Conservation (phyloP, 2,329 filamentous ascomycete species). For the Macroventuria anomochaeta region DNA sequence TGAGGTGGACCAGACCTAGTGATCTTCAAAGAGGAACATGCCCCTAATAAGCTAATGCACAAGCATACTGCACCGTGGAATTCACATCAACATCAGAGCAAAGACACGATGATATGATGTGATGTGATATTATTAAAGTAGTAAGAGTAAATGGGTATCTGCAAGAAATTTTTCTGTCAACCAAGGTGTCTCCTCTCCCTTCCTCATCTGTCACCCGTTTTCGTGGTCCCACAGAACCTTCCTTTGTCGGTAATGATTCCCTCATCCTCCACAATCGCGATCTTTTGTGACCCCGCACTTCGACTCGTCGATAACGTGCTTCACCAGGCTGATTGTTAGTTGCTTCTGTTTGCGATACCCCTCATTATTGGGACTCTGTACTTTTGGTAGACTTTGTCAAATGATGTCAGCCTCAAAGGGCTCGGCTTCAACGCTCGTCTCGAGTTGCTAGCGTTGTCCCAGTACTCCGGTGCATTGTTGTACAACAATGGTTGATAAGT, state of each 20-base stretch:
- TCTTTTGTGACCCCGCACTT: constrained; percentile 14
- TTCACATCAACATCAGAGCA: not conserved
- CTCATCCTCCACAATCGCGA: not conserved
- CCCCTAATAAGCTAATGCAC: not conserved
- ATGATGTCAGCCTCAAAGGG: constrained; percentile 4
- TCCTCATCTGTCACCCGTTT: not conserved
- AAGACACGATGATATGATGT: not conserved
- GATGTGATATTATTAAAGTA: constrained; percentile 9
- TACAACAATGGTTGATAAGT: constrained; percentile 2
- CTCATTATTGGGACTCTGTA: not conserved
- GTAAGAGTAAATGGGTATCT: constrained; percentile 17
- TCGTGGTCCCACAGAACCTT: not conserved
- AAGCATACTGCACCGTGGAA: not conserved
- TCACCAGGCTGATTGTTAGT: constrained; percentile 3
- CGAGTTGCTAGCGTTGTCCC: constrained; percentile 6
- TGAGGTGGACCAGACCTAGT: not conserved
- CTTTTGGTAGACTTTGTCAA: constrained; percentile 8
- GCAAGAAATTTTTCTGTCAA: constrained; percentile 10
- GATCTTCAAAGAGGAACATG: not conserved
- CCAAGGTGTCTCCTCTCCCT: constrained; percentile 3
- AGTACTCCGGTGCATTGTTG: constrained; percentile 15
- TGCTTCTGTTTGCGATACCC: constrained; percentile 12
- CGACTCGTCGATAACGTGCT: constrained; percentile 15
- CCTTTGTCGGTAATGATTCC: constrained; percentile 8
- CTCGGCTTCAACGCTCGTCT: constrained; percentile 1